Conservation (phyloP, 1,139 yeast genomes). For the Yueomyces sp. region DNA sequence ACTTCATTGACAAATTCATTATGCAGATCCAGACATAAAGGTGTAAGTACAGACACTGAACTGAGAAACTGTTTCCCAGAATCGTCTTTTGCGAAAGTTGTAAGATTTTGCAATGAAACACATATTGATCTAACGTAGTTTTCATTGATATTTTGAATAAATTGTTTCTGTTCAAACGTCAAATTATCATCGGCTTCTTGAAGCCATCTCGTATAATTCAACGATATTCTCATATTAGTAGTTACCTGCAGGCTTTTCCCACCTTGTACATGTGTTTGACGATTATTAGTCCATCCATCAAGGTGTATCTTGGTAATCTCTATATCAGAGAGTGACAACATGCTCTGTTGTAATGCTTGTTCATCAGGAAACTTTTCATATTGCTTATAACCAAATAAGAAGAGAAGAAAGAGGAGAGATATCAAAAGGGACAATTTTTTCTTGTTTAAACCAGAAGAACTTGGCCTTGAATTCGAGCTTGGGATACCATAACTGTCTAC, state of each 20-base stretch:
- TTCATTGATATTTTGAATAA: conserved; percentile 9
- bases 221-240: conserved; percentile 7
- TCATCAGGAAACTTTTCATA: conserved; percentile 3
- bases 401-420: neutral
- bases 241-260: conserved; percentile 16
- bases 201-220: conserved; percentile 14
- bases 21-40: conserved; percentile 15
- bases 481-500: neutral
- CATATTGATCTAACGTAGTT: conserved; percentile 13
- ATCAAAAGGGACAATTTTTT: neutral
- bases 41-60: conserved; percentile 8
- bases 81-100: conserved; percentile 12
- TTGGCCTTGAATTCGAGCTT: neutral
- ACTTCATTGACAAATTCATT: conserved; percentile 11
- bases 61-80: conserved; percentile 8
- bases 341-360: conserved; percentile 7
- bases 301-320: conserved; percentile 12
- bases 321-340: conserved; percentile 12
- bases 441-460: neutral
- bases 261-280: conserved; percentile 9
- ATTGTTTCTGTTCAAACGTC: conserved; percentile 6
- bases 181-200: conserved; percentile 1
- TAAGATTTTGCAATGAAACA: conserved; percentile 12
- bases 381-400: neutral
- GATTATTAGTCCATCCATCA: conserved; percentile 20